A percentile compares a stretch with the other conserved stretches of the same genome.
Conservation (phyloP, 2,329 filamentous ascomycete species). For the Fusarium sp. region DNA sequence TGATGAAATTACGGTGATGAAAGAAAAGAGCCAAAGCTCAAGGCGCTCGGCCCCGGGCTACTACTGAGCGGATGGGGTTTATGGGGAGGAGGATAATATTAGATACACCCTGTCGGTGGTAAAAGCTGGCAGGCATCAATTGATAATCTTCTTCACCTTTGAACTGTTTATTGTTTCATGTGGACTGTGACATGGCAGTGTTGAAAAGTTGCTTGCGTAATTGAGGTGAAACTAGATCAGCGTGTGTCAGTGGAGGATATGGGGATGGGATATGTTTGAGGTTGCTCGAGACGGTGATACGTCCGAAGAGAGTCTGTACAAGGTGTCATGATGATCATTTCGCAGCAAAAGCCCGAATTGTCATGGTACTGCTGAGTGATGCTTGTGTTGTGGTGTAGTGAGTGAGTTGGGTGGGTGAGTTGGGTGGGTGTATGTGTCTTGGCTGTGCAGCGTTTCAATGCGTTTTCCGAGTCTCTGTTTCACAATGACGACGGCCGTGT, state of each 20-base stretch:
- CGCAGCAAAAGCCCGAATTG: conserved; percentile 31
- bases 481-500: conserved; percentile 16
- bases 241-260: background rate
- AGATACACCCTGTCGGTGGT: conserved; percentile 29
- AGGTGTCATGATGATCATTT: conserved; percentile 21
- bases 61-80: conserved; percentile 11
- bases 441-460: conserved; percentile 6
- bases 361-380: conserved; percentile 8
- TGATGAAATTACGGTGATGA: conserved; percentile 45
- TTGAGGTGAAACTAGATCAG: conserved; percentile 25
- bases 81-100: conserved; percentile 26
- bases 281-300: conserved; percentile 22
- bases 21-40: conserved; percentile 30
- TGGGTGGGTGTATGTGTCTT: conserved; percentile 15
- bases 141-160: conserved; percentile 34
- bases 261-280: conserved; percentile 20
- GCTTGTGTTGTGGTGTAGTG: background rate
- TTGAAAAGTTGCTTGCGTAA: background rate
- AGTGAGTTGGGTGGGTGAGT: background rate
- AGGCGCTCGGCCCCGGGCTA: conserved; percentile 4
- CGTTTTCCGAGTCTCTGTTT: conserved; percentile 28
- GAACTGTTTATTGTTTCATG: conserved; percentile 4
- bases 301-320: conserved; percentile 12
- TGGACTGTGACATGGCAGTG: background rate
- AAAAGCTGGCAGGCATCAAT: conserved; percentile 36